These are phyloP conservation scores for Biancaea sappan DNA, from an alignment of 306 rosid genomes.

Conservation along the genomic window DNA sequence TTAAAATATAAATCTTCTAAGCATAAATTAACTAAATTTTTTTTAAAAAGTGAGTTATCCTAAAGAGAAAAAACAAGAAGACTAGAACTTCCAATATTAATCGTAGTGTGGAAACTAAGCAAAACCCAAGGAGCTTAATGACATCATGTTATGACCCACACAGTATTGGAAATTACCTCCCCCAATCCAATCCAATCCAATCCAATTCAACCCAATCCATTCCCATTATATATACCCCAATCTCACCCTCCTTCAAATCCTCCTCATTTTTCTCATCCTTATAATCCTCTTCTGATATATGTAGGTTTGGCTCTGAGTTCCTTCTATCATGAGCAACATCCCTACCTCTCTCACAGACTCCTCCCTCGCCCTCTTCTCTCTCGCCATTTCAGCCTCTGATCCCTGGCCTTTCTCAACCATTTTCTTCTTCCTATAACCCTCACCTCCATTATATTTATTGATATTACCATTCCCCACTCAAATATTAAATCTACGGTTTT, in stretches of 20 bases:
- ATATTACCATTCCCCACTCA: too few species aligned
- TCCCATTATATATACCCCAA: conserved; percentile 34
- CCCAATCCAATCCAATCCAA: too few species aligned
- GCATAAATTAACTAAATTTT: too few species aligned
- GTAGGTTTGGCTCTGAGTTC: conserved; percentile 36
- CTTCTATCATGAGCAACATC: conserved; percentile 81
- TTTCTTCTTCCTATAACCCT: conserved; percentile 54
- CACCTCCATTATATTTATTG: too few species aligned
- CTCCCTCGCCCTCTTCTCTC: conserved; percentile 69
- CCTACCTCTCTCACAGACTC: conserved; percentile 85
- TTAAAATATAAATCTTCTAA: too few species aligned
- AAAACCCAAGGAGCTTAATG: conserved; percentile 48
- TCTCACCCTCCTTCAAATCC: conserved; percentile 28
- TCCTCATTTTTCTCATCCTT: neutral
- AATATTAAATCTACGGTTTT: too few species aligned
- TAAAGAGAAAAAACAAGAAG: too few species aligned
- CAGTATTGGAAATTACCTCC: too few species aligned
- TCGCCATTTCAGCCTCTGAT: conserved; percentile 80
- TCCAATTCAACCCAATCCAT: too few species aligned
- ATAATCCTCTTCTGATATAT: conserved; percentile 36
- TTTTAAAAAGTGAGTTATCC: too few species aligned
- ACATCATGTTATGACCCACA: conserved; percentile 16
- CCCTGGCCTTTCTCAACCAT: conserved; percentile 91
- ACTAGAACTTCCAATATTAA: conserved; percentile 21
- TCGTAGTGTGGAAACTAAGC: conserved; percentile 55